Conservation (phyloP, 495 filamentous ascomycete species). For the Cercophora samala region DNA sequence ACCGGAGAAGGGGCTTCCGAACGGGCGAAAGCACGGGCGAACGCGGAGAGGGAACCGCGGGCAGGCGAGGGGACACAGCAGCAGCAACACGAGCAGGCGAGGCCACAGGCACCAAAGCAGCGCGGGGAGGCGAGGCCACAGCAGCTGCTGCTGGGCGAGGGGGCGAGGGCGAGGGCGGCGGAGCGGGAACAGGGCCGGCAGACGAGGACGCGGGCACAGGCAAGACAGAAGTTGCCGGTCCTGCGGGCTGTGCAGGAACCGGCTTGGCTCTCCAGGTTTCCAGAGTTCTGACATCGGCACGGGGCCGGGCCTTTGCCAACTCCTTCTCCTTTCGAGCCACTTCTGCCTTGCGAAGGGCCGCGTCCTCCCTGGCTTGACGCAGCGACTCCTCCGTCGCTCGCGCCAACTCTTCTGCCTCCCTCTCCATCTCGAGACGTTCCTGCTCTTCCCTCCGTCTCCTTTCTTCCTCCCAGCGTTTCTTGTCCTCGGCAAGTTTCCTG, state of each 20-base stretch:
- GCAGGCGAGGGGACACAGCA: not conserved
- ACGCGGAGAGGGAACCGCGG: not conserved
- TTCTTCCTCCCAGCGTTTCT: not conserved
- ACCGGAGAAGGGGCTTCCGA: not conserved
- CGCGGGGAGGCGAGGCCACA: not conserved
- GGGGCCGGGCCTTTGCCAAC: not conserved
- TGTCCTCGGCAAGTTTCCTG: not conserved
- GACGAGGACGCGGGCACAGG: not conserved
- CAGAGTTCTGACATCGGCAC: not conserved
- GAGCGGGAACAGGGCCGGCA: not conserved
- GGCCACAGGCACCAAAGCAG: not conserved
- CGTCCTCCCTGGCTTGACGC: not conserved
- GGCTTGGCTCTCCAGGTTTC: not conserved
- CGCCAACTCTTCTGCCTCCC: not conserved
- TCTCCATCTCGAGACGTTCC: not conserved
- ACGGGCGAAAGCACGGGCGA: not conserved
- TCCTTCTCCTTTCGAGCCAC: not conserved
- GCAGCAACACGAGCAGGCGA: not conserved
- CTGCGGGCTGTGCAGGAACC: not conserved
- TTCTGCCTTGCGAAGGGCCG: not conserved
- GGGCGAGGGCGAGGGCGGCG: not conserved
- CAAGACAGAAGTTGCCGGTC: not conserved
- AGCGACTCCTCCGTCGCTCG: not conserved
- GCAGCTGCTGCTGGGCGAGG: not conserved
- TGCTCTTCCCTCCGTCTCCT: not conserved